Evolutionary conservation across 192 early-diverging fungal species (phyloP).

Genomic region (Coemansia sp.): DNA sequence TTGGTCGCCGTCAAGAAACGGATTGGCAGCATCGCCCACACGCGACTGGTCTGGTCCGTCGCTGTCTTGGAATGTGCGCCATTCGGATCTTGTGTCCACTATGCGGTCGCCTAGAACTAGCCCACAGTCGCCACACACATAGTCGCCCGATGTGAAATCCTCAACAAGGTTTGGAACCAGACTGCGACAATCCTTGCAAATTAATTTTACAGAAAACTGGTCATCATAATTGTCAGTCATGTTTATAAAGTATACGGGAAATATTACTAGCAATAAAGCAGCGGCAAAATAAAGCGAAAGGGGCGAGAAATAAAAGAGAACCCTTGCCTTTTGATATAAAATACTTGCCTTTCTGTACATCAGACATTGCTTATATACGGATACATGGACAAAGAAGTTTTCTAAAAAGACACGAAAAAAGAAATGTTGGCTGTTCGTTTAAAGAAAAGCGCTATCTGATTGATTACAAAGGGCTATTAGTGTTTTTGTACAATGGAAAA

Average conservation of each 20-base stretch:
- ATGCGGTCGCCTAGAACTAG: conserved; percentile 87
- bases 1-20: conserved; percentile 19
- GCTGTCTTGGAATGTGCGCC: conserved; percentile 61
- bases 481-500: conserved; percentile 8
- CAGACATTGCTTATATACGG: no score
- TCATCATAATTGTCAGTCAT: neutral
- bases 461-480: no score
- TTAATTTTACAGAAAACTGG: conserved; percentile 8
- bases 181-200: conserved; percentile 76
- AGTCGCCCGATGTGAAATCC: conserved; percentile 86
- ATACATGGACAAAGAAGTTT: no score
- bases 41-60: conserved; percentile 32
- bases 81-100: conserved; percentile 93
- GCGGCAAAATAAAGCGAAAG: no score
- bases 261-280: no score
- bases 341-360: no score
- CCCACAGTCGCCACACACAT: conserved; percentile 91
- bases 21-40: conserved; percentile 19
- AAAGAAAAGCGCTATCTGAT: no score
- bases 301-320: neutral
- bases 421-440: no score
- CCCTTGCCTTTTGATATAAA: no score
- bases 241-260: no score
- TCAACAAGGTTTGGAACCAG: conserved; percentile 86
- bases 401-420: no score